phyloP scores from a whole-genome alignment of 371 early-diverging fungal species.

The Mucor saturninus region DNA sequence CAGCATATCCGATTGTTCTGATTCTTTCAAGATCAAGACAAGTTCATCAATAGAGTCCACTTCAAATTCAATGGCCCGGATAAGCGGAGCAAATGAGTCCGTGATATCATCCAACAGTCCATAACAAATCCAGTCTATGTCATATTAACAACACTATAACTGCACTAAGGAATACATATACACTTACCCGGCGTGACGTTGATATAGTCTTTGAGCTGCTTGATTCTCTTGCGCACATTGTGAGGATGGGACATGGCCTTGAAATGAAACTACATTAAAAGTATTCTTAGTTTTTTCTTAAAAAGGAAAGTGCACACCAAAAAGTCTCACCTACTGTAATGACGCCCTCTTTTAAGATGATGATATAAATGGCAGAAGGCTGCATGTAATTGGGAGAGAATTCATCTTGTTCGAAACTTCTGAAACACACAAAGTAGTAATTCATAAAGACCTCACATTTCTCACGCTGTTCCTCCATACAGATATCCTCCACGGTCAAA shows the following conservation, averaged over 20 bases:
- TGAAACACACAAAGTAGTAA: conserved; percentile 91
- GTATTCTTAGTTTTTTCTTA: not conserved
- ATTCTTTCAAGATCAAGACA: conserved; percentile 87
- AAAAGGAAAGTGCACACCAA: not conserved
- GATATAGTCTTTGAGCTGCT: conserved; percentile 71
- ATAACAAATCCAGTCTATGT: conserved; percentile 87
- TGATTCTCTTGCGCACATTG: conserved; percentile 79
- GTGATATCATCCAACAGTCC: conserved; percentile 87
- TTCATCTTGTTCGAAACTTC: conserved; percentile 74
- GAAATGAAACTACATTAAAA: conserved; percentile 66
- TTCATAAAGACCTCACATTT: conserved; percentile 91
- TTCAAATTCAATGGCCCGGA: conserved; percentile 83
- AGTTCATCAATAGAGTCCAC: conserved; percentile 91
- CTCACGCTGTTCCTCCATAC: conserved; percentile 88
- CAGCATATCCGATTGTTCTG: conserved; percentile 88
- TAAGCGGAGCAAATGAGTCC: conserved; percentile 82
- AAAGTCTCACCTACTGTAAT: conserved; percentile 60
- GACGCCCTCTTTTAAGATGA: conserved; percentile 81
- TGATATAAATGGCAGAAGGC: conserved; percentile 81
- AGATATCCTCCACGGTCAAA: conserved; percentile 90
- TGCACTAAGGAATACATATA: not conserved
- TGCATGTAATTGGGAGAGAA: conserved; percentile 70
- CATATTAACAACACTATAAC: no score
- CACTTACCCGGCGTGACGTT: conserved; percentile 58
- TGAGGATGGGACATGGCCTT: conserved; percentile 72